Conservation (phyloP, 2,329 filamentous ascomycete genomes). For the Akanthomyces muscarius region DNA sequence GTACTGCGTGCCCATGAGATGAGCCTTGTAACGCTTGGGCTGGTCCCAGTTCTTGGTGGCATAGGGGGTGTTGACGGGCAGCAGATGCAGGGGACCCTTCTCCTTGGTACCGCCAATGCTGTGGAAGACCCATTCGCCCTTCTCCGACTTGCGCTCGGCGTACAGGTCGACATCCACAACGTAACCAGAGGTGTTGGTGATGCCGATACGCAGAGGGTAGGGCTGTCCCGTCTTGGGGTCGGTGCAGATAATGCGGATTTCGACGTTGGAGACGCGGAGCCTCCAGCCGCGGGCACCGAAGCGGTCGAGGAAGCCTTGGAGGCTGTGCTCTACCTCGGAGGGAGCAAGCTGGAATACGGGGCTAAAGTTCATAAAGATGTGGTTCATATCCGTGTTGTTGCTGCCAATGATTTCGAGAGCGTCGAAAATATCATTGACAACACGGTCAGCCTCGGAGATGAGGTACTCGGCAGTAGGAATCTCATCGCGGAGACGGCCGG, state of each 20-base stretch:
- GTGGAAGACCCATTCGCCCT: slow-evolving; percentile 97
- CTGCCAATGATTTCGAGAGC: slow-evolving; percentile 98
- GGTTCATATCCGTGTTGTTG: slow-evolving; percentile 98
- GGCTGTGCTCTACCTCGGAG: slow-evolving; percentile 83
- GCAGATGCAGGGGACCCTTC: slow-evolving; percentile 90
- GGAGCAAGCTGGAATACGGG: slow-evolving; percentile 92
- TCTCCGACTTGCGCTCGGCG: slow-evolving; percentile 95
- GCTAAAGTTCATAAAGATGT: slow-evolving; percentile 99
- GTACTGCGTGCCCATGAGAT: slow-evolving; percentile 98
- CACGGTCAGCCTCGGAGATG: slow-evolving; percentile 90
- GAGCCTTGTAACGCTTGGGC: slow-evolving; percentile 98
- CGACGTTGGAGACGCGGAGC: slow-evolving; percentile 91
- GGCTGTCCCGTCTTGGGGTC: slow-evolving; percentile 78
- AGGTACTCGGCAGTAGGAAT: slow-evolving; percentile 98
- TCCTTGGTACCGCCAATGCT: slow-evolving; percentile 93
- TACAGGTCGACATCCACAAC: slow-evolving; percentile 98
- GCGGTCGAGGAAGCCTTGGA: slow-evolving; percentile 92
- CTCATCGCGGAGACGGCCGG: slow-evolving; percentile 90
- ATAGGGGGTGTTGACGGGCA: slow-evolving; percentile 87
- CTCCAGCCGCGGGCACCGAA: slow-evolving; percentile 95
- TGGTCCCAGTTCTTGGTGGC: slow-evolving; percentile 98
- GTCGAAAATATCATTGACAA: slow-evolving; percentile 97
- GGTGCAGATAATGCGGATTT: slow-evolving; percentile 98
- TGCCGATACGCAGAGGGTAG: slow-evolving; percentile 90
- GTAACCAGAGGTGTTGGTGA: slow-evolving; percentile 97